Conservation (phyloP, 1,139 yeast genomes). For the Petasospora fabianii region DNA sequence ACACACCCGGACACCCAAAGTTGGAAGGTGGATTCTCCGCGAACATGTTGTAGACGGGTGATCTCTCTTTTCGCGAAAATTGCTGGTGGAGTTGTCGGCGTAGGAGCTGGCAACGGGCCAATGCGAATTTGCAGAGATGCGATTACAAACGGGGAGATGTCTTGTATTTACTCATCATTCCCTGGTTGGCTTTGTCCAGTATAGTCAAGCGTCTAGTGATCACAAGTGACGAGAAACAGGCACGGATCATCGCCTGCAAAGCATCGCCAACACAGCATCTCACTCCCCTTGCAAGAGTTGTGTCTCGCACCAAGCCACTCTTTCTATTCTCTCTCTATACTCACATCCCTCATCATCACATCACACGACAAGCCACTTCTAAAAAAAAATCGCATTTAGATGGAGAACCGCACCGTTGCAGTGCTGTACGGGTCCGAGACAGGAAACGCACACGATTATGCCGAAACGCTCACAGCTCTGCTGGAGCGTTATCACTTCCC, state of each 20-base stretch:
- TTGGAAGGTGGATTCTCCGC: not conserved
- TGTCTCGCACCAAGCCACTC: too few species aligned
- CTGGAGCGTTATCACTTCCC: slow-evolving; percentile 54
- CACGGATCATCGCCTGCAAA: too few species aligned
- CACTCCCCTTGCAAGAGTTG: too few species aligned
- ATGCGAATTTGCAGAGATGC: slow-evolving; percentile 12
- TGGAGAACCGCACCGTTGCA: slow-evolving; percentile 35
- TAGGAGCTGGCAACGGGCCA: slow-evolving; percentile 5
- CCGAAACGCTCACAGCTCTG: slow-evolving; percentile 55
- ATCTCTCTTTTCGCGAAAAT: too few species aligned
- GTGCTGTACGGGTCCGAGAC: slow-evolving; percentile 90
- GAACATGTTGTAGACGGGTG: not conserved
- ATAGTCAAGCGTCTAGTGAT: too few species aligned
- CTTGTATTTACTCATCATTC: too few species aligned
- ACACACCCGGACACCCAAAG: slow-evolving; percentile 1
- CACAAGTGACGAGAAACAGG: too few species aligned
- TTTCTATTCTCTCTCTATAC: too few species aligned
- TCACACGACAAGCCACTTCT: not conserved
- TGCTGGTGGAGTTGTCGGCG: slow-evolving; percentile 2
- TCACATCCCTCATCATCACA: not conserved
- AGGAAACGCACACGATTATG: slow-evolving; percentile 87
- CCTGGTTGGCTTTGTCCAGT: too few species aligned
- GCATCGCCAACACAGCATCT: too few species aligned
- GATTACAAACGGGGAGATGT: slow-evolving; percentile 8
- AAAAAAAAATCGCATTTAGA: too few species aligned